These are phyloP conservation scores for Mycosphaerella sp. DNA, from an alignment of 2,329 filamentous ascomycete genomes.

Conservation along the genomic window DNA sequence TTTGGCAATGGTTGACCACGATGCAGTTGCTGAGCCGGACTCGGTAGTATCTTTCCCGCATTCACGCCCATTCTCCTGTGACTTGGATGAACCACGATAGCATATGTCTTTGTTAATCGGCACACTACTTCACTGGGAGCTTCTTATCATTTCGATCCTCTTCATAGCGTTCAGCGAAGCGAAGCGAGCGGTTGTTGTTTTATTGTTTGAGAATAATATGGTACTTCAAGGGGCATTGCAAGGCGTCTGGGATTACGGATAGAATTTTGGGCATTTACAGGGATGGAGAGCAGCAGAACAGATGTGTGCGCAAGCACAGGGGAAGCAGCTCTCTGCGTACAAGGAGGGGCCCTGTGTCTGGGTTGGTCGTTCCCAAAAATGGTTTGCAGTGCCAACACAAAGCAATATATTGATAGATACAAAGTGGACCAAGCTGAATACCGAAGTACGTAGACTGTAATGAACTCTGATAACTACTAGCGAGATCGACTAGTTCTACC, in stretches of 20 bases:
- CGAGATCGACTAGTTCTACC: no score
- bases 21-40: conserved; percentile 13
- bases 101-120: no score
- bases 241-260: conserved; percentile 7
- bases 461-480: no score
- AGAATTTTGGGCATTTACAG: conserved; percentile 3
- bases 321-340: not conserved
- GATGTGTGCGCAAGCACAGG: not conserved
- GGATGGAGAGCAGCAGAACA: not conserved
- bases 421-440: no score
- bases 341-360: no score
- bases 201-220: not conserved
- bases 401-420: no score
- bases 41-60: conserved; percentile 4
- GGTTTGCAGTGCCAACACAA: no score
- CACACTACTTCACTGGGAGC: not conserved
- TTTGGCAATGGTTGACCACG: conserved; percentile 1
- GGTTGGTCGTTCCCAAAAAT: no score
- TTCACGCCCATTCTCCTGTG: not conserved
- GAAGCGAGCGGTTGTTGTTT: not conserved
- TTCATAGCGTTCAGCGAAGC: not conserved
- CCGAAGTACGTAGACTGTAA: no score
- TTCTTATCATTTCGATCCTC: no score
- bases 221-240: conserved; percentile 8
- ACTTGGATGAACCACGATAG: not conserved